phyloP scores from a whole-genome alignment of 2,329 filamentous ascomycete genomes.

The Boeremia exigua region DNA sequence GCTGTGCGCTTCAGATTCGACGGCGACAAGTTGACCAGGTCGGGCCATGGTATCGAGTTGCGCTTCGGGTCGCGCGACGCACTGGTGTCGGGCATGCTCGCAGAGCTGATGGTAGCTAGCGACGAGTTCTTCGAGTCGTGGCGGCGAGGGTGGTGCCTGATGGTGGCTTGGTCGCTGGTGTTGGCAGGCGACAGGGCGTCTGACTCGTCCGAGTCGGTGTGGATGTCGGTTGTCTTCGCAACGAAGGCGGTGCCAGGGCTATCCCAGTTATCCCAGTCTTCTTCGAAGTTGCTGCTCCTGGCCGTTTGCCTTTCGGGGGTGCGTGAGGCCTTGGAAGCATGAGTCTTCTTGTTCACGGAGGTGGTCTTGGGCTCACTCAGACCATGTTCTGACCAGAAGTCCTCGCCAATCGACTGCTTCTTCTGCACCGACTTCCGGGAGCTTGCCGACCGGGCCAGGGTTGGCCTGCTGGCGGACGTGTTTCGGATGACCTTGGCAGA shows the following conservation, averaged over 20 bases:
- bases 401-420: slow-evolving; percentile 47
- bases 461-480: slow-evolving; percentile 37
- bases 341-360: slow-evolving; percentile 47
- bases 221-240: slow-evolving; percentile 46
- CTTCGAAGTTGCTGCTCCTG: slow-evolving; percentile 52
- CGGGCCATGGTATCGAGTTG: slow-evolving; percentile 66
- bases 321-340: slow-evolving; percentile 43
- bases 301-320: slow-evolving; percentile 47
- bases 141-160: slow-evolving; percentile 54
- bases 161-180: slow-evolving; percentile 61
- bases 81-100: slow-evolving; percentile 30
- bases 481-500: slow-evolving; percentile 37
- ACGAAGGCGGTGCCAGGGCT: slow-evolving; percentile 49
- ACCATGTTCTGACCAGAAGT: slow-evolving; percentile 54
- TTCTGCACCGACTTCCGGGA: slow-evolving; percentile 40
- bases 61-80: slow-evolving; percentile 38
- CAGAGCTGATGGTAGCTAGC: slow-evolving; percentile 41
- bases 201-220: slow-evolving; percentile 56
- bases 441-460: slow-evolving; percentile 40
- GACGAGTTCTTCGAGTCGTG: slow-evolving; percentile 49
- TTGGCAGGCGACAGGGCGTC: slow-evolving; percentile 56
- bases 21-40: slow-evolving; percentile 74
- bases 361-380: slow-evolving; percentile 47
- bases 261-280: slow-evolving; percentile 65
- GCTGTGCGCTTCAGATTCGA: slow-evolving; percentile 82